Conservation (phyloP, 768 basidiomycete species). For the Psilocybe sp. region DNA sequence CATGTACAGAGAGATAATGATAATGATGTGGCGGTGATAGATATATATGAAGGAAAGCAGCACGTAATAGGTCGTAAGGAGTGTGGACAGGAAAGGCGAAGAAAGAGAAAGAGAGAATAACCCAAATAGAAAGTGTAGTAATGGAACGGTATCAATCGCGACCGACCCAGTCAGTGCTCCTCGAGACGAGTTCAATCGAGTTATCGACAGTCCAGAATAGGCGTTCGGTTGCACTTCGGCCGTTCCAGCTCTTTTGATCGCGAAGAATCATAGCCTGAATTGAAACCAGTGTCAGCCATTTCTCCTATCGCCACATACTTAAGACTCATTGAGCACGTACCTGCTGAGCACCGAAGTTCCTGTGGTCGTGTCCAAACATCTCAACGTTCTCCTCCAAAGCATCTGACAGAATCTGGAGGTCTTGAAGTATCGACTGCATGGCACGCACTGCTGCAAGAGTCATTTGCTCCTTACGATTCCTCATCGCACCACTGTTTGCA, state of each 20-base stretch:
- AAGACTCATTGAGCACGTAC: constrained; percentile 35
- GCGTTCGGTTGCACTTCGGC: constrained; percentile 85
- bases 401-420: constrained; percentile 83
- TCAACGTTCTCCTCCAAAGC: constrained; percentile 90
- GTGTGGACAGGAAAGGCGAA: constrained; percentile 5
- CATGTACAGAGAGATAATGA: constrained; percentile 1
- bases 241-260: constrained; percentile 95
- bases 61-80: not conserved
- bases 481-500: constrained; percentile 42
- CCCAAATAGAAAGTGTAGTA: not conserved
- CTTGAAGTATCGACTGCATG: constrained; percentile 81
- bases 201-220: constrained; percentile 93
- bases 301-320: not conserved
- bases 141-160: constrained; percentile 45
- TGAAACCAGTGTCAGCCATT: constrained; percentile 6
- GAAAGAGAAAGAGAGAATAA: constrained; percentile 6
- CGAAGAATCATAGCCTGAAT: constrained; percentile 90
- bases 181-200: constrained; percentile 80
- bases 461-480: constrained; percentile 78
- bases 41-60: not conserved
- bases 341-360: constrained; percentile 97
- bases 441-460: constrained; percentile 73
- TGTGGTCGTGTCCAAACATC: constrained; percentile 88
- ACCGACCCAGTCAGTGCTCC: constrained; percentile 85
- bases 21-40: not conserved